Percentiles rank a stretch among this genome's conserved stretches.
phyloP scores from a whole-genome alignment of 441 rosid species.

The Eruca vesicaria region DNA sequence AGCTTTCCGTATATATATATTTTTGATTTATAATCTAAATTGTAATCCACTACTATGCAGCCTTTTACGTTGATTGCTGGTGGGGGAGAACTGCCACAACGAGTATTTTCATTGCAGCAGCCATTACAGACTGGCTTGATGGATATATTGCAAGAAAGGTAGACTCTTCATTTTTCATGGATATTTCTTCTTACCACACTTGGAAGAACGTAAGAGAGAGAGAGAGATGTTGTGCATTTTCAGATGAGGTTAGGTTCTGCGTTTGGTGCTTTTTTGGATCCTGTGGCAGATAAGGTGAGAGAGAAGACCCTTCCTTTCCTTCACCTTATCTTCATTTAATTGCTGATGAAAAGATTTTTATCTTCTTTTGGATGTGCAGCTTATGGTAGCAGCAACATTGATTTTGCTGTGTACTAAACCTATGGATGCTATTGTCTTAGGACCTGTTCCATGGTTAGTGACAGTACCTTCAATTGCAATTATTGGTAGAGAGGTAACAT shows the following conservation, averaged over 20 bases:
- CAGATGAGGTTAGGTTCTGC: constrained; percentile 85
- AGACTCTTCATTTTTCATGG: not conserved
- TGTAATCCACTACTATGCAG: constrained; percentile 31
- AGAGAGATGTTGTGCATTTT: constrained; percentile 14
- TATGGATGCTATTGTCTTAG: constrained; percentile 52
- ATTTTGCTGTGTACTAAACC: constrained; percentile 81
- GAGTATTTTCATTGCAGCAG: constrained; percentile 82
- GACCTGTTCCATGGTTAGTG: constrained; percentile 74
- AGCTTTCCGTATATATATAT: not conserved
- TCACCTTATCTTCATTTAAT: too few species aligned
- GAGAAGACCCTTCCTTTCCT: not conserved
- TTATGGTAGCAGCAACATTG: constrained; percentile 96
- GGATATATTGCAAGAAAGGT: constrained; percentile 96
- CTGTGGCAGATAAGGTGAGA: constrained; percentile 90
- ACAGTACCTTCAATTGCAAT: constrained; percentile 84
- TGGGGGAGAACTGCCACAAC: constrained; percentile 91
- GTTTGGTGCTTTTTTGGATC: constrained; percentile 98
- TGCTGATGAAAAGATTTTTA: not conserved
- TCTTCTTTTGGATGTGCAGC: constrained; percentile 45
- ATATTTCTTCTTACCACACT: not conserved
- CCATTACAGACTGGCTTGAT: constrained; percentile 97
- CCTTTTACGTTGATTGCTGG: constrained; percentile 82
- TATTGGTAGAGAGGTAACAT: constrained; percentile 95
- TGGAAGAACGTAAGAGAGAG: not conserved
- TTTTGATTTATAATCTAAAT: not conserved